Evolutionary conservation across 1,139 yeast genomes (phyloP), one percentile per base, ranked within the genome.

Genomic region (Lodderomyces elongisporus): DNA sequence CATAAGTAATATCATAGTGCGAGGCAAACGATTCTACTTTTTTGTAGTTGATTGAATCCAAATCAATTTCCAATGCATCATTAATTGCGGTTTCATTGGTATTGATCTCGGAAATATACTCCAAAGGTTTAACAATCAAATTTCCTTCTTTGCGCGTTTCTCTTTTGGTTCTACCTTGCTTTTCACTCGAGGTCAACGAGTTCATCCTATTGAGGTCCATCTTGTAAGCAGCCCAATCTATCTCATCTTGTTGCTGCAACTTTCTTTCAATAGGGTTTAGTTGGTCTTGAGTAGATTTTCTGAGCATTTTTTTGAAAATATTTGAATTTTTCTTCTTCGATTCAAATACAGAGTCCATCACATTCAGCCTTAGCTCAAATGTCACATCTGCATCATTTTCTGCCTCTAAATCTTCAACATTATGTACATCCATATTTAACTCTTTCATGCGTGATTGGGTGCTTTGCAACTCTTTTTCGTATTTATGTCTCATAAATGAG

Each of bases 201-300:
- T 81, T 82, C 47, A 89, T 78, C 46, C 97, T 70, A 51, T 83
- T 78, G 34, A 89, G 61, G 37, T 83, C 89, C 45, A 52, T 49
- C 43, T 66, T 67, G 39, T 62, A 56, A 3, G 65, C 55, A 5
- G 63, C 54, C 74, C 72, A 66, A 38, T 64, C 68, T 23, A 61
- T 54, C 24, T 58, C 60, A 14, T 54, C 58, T n/a, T 47, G 56
- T 28, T 52, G 51, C 33, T 52, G 60, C 26, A 66, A 49, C 31
- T 57, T 60, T 32, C 55, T 56, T 41, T 67, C 73, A 31, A 67
- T 51, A 13, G 56, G 51, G 38, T 64, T 62, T 14, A 48, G 35
- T 10, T 51, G 46, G 13, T 55, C 60, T 17, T 53, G 58, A 15
- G 56, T 54, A 36, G 49, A 52, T 32, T 57, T 59, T 38, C 59